A percentile compares a stretch with the other conserved stretches of the same genome.
phyloP scores from a whole-genome alignment of 2,329 filamentous ascomycete species.

The Thielaviopsis populi region DNA sequence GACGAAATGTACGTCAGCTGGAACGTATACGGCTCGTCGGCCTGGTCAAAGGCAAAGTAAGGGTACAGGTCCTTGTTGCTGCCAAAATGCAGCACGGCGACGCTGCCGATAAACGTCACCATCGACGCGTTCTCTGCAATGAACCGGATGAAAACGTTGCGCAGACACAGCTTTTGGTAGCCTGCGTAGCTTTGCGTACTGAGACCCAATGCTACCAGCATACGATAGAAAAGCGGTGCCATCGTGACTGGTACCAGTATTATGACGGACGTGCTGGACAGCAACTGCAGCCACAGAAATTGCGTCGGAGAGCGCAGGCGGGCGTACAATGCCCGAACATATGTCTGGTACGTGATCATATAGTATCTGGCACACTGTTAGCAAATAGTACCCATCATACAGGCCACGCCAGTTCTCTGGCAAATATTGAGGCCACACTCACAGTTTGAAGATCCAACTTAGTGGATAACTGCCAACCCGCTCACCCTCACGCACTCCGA shows the following conservation, averaged over 20 bases:
- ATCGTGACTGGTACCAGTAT: constrained; percentile 50
- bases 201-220: constrained; percentile 38
- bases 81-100: constrained; percentile 51
- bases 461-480: constrained; percentile 55
- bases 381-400: background rate
- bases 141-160: constrained; percentile 53
- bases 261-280: constrained; percentile 49
- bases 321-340: constrained; percentile 53
- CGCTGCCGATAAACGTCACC: constrained; percentile 50
- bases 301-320: constrained; percentile 49
- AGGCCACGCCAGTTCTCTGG: background rate
- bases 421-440: constrained; percentile 22
- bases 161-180: constrained; percentile 50
- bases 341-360: constrained; percentile 55
- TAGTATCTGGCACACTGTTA: constrained; percentile 37
- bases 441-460: constrained; percentile 57
- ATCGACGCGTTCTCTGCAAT: constrained; percentile 53
- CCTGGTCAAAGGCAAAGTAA: constrained; percentile 49
- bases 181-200: constrained; percentile 45
- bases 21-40: constrained; percentile 42
- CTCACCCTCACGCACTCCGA: constrained; percentile 50
- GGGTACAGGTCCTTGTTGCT: constrained; percentile 54
- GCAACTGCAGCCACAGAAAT: constrained; percentile 49
- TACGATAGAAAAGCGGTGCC: constrained; percentile 41
- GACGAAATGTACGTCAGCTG: constrained; percentile 48